phyloP scores from a whole-genome alignment of 345 rosid species.

The Camelina sativa region DNA sequence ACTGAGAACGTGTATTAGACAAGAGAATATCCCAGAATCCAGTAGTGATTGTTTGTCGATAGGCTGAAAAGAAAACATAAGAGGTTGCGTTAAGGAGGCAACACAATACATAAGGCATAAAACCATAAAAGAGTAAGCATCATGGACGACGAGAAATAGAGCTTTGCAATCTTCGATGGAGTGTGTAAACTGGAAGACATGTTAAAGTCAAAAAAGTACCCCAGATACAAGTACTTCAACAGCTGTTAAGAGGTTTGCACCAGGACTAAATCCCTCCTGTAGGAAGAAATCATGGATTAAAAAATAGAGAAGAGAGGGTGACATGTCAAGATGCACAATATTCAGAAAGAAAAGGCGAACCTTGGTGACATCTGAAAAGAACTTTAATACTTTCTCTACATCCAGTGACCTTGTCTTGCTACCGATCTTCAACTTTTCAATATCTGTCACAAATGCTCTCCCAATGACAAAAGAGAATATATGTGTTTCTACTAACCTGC shows the following conservation, averaged over 20 bases:
- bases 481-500: constrained; percentile 99
- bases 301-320: constrained; percentile 26
- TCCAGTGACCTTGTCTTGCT: constrained; percentile 90
- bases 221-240: constrained; percentile 93
- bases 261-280: constrained; percentile 91
- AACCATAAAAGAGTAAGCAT: constrained; percentile 27
- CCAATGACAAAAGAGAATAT: constrained; percentile 98
- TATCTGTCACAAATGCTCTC: constrained; percentile 98
- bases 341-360: constrained; percentile 52
- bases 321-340: constrained; percentile 20
- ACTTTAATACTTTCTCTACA: constrained; percentile 64
- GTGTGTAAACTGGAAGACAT: constrained; percentile 27
- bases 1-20: constrained; percentile 85
- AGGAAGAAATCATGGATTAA: constrained; percentile 42
- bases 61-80: constrained; percentile 64
- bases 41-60: constrained; percentile 95
- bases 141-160: constrained; percentile 17
- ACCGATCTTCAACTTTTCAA: constrained; percentile 94
- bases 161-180: constrained; percentile 22
- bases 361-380: constrained; percentile 84
- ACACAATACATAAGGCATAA: constrained; percentile 22
- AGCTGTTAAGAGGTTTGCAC: constrained; percentile 90
- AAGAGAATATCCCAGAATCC: constrained; percentile 98
- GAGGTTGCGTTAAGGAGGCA: constrained; percentile 20
- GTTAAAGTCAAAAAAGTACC: constrained; percentile 57